phyloP scores from a whole-genome alignment of 148 eudicot genomes.

The Vaccinium darrowii region DNA sequence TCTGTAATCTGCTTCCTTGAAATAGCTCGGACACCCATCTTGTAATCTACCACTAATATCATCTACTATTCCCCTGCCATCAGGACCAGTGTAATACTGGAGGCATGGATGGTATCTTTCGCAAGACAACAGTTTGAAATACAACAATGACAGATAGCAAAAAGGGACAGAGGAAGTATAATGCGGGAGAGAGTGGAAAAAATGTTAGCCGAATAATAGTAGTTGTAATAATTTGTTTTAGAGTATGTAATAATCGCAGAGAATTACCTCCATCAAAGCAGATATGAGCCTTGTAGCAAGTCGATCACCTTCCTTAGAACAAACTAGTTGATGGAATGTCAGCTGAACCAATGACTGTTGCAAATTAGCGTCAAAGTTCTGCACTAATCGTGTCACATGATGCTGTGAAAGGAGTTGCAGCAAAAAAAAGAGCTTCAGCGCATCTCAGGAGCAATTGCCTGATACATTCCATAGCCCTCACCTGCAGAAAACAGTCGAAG shows the following conservation, averaged over 20 bases:
- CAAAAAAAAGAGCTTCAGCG: constrained; percentile 77
- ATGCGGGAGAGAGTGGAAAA: background rate
- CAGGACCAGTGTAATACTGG: constrained; percentile 96
- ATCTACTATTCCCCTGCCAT: constrained; percentile 95
- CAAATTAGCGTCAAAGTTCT: constrained; percentile 61
- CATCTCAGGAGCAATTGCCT: constrained; percentile 94
- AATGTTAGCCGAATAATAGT: background rate
- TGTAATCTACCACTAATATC: constrained; percentile 80
- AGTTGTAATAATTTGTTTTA: background rate
- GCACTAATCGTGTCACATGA: constrained; percentile 72
- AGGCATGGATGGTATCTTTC: constrained; percentile 19
- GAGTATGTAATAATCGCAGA: background rate
- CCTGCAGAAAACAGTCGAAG: constrained; percentile 46
- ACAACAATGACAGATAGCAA: background rate
- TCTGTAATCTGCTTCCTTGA: constrained; percentile 94
- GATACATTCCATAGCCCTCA: constrained; percentile 90
- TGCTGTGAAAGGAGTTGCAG: constrained; percentile 91
- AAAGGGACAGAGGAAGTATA: background rate
- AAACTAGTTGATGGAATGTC: constrained; percentile 88
- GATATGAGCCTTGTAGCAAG: constrained; percentile 90
- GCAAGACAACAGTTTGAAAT: constrained; percentile 19
- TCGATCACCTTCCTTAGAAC: constrained; percentile 88
- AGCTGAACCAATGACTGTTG: constrained; percentile 57
- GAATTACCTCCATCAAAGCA: constrained; percentile 89
- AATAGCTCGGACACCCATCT: constrained; percentile 95